A percentile compares a stretch with the other conserved stretches of the same genome.
phyloP scores from a whole-genome alignment of 2,329 filamentous ascomycete species.

The Hypoxylon sp. region DNA sequence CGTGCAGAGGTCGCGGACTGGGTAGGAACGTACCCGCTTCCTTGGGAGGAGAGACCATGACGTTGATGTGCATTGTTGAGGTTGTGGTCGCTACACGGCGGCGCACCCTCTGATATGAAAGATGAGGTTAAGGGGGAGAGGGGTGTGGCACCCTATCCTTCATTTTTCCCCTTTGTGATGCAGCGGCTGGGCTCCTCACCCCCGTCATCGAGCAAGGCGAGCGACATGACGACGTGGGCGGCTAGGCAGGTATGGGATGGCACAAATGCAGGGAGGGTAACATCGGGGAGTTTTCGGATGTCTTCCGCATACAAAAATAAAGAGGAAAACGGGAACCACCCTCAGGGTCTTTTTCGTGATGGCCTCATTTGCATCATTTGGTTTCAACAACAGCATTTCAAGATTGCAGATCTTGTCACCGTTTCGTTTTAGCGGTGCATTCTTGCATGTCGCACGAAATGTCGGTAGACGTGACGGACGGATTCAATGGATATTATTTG shows the following conservation, averaged over 20 bases:
- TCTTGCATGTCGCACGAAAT: conserved; percentile 17
- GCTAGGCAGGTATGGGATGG: conserved; percentile 22
- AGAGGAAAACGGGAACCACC: conserved; percentile 13
- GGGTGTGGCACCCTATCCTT: conserved; percentile 16
- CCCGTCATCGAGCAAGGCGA: conserved; percentile 16
- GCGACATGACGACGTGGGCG: conserved; percentile 23
- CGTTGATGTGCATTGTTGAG: conserved; percentile 32
- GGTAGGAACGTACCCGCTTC: conserved; percentile 79
- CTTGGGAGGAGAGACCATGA: conserved; percentile 67
- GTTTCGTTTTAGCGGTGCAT: conserved; percentile 21
- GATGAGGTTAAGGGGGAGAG: conserved; percentile 3
- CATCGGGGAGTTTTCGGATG: conserved; percentile 36
- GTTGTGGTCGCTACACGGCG: conserved; percentile 12
- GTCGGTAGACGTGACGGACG: conserved; percentile 23
- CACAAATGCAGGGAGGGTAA: conserved; percentile 31
- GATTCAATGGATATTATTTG: conserved; percentile 12
- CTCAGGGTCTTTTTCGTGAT: conserved; percentile 38
- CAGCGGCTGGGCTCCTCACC: conserved; percentile 20
- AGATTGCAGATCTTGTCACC: conserved; percentile 34
- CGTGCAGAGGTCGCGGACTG: conserved; percentile 81
- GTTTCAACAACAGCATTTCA: conserved; percentile 41
- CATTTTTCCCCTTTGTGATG: conserved; percentile 7
- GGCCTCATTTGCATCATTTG: conserved; percentile 40
- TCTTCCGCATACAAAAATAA: conserved; percentile 29
- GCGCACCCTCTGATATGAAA: neutral